phyloP scores from a whole-genome alignment of 2,329 filamentous ascomycete species.

The Hortaea sp. region DNA sequence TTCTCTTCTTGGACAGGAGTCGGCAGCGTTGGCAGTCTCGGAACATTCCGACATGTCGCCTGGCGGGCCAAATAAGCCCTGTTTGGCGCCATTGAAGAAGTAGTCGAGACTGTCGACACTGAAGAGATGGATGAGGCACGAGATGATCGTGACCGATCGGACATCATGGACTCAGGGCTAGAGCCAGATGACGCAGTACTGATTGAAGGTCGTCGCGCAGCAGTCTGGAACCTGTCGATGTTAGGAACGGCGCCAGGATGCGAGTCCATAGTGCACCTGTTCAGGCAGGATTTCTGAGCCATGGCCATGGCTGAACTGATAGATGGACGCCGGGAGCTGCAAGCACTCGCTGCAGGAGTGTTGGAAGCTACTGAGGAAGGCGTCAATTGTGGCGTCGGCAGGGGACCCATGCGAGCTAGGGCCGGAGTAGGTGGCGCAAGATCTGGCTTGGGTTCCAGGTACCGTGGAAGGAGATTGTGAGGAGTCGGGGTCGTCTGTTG shows the following conservation, averaged over 20 bases:
- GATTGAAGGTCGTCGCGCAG: constrained; percentile 36
- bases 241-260: constrained; percentile 29
- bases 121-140: constrained; percentile 47
- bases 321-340: constrained; percentile 43
- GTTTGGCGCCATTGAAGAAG: constrained; percentile 39
- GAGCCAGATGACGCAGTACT: constrained; percentile 43
- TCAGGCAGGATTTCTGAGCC: constrained; percentile 44
- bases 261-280: constrained; percentile 46
- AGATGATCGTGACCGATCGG: constrained; percentile 47
- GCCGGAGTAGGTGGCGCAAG: constrained; percentile 44
- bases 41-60: constrained; percentile 42
- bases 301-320: constrained; percentile 51
- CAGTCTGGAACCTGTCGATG: constrained; percentile 35
- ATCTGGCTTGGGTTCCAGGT: constrained; percentile 42
- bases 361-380: constrained; percentile 43
- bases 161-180: constrained; percentile 55
- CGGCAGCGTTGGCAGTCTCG: constrained; percentile 27
- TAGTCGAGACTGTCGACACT: constrained; percentile 35
- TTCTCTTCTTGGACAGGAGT: constrained; percentile 15
- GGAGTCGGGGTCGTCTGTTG: constrained; percentile 36
- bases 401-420: constrained; percentile 43
- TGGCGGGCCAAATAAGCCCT: constrained; percentile 40
- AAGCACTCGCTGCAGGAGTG: constrained; percentile 53
- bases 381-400: constrained; percentile 54
- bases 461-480: constrained; percentile 31